These are phyloP conservation scores for Aspergillus cejpii DNA, from an alignment of 2,329 filamentous ascomycete species.

Conservation along the genomic window DNA sequence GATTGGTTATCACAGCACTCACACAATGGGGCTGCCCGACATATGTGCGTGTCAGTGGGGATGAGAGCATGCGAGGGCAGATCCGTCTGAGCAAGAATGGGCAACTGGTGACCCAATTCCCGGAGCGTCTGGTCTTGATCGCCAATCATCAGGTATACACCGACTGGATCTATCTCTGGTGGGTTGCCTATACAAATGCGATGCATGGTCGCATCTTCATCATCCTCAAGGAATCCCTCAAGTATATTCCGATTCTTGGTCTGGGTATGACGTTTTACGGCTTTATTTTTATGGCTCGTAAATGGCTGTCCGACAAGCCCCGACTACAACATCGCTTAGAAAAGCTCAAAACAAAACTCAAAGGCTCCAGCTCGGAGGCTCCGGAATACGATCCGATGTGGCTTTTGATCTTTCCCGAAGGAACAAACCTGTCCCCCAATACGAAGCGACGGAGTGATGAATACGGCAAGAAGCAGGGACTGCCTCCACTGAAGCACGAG, in stretches of 20 bases:
- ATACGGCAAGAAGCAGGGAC: slow-evolving; percentile 53
- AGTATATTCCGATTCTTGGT: slow-evolving; percentile 56
- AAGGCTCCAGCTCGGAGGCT: slow-evolving; percentile 44
- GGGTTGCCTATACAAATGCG: slow-evolving; percentile 57
- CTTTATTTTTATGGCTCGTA: slow-evolving; percentile 59
- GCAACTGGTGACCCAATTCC: slow-evolving; percentile 53
- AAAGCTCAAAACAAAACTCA: slow-evolving; percentile 47
- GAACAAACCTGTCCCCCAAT: slow-evolving; percentile 54
- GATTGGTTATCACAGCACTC: slow-evolving; percentile 55
- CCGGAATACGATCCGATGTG: slow-evolving; percentile 56
- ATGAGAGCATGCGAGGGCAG: slow-evolving; percentile 54
- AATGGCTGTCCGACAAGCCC: slow-evolving; percentile 57
- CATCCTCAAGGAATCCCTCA: slow-evolving; percentile 59
- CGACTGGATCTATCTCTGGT: slow-evolving; percentile 65
- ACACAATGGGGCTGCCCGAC: slow-evolving; percentile 60
- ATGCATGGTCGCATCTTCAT: slow-evolving; percentile 63
- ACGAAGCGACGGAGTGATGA: slow-evolving; percentile 51
- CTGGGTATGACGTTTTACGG: slow-evolving; percentile 60
- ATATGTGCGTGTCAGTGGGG: slow-evolving; percentile 56
- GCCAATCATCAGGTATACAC: slow-evolving; percentile 63
- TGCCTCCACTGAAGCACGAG: slow-evolving; percentile 53
- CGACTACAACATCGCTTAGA: slow-evolving; percentile 52
- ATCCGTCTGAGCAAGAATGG: slow-evolving; percentile 52
- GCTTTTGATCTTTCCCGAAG: slow-evolving; percentile 60
- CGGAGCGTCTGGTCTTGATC: slow-evolving; percentile 56